Conservation (phyloP, 2,329 filamentous ascomycete genomes). For the Diaporthe aspalathi region DNA sequence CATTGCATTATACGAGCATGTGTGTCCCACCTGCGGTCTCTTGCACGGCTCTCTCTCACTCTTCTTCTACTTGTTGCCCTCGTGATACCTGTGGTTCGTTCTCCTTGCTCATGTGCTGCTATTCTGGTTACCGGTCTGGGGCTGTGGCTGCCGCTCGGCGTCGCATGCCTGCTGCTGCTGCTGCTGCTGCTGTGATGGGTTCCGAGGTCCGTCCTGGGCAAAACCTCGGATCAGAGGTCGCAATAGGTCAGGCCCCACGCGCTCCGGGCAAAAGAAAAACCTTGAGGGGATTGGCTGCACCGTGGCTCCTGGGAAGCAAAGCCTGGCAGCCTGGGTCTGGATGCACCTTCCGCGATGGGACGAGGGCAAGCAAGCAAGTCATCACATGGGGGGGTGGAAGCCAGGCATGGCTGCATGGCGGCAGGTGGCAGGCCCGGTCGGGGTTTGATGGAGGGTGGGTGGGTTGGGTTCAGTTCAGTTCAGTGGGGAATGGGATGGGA, state of each 20-base stretch:
- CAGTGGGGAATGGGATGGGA: background rate
- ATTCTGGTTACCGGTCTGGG: conserved; percentile 1
- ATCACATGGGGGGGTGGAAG: conserved; percentile 27
- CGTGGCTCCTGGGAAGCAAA: conserved; percentile 30
- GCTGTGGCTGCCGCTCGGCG: background rate
- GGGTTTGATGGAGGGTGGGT: conserved; percentile 3
- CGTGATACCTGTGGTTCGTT: no score
- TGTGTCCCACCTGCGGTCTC: conserved; percentile 21
- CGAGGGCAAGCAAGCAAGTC: background rate
- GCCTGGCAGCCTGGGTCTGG: background rate
- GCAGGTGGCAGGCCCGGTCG: background rate
- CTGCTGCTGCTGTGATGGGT: background rate
- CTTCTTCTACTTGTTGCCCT: no score
- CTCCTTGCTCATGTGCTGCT: background rate
- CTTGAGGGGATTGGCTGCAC: conserved; percentile 21
- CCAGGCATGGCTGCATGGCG: no score
- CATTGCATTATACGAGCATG: conserved; percentile 27
- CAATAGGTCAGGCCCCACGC: conserved; percentile 13
- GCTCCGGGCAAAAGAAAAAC: conserved; percentile 24
- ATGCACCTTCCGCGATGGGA: conserved; percentile 25
- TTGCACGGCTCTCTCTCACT: background rate
- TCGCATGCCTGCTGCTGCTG: background rate
- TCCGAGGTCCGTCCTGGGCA: conserved; percentile 21
- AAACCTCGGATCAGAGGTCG: conserved; percentile 13
- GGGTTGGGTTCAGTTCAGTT: background rate